phyloP scores from a whole-genome alignment of 2,329 filamentous ascomycete genomes.

The Ascochyta clinopodiicola region DNA sequence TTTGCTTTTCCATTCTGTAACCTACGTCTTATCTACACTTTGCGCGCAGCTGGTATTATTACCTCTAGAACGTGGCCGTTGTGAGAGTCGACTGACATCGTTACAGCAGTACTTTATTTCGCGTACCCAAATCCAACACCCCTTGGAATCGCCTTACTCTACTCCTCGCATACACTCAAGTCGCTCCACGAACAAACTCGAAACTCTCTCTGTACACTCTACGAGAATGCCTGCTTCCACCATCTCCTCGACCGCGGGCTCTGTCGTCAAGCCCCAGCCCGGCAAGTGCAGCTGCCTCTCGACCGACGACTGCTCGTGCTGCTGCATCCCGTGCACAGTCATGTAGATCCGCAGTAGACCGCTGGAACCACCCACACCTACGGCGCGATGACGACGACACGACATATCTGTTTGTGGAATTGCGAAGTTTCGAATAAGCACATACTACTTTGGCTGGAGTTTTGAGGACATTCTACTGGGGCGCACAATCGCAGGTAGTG shows the following conservation, averaged over 20 bases:
- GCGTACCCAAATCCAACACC: neutral
- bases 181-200: neutral
- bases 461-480: neutral
- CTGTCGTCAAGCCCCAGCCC: conserved; percentile 45
- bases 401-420: neutral
- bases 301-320: conserved; percentile 43
- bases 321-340: conserved; percentile 47
- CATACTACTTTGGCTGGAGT: neutral
- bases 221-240: conserved; percentile 44
- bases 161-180: neutral
- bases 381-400: neutral
- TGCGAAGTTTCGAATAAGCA: neutral
- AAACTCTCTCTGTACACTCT: neutral
- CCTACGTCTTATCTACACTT: neutral
- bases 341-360: conserved; percentile 33
- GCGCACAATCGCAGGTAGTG: neutral
- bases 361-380: neutral
- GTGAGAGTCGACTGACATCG: conserved; percentile 9
- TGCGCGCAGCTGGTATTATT: neutral
- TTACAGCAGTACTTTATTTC: conserved; percentile 10
- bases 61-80: neutral
- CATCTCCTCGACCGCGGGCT: conserved; percentile 39
- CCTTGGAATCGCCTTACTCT: neutral
- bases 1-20: neutral
- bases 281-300: conserved; percentile 40